Evolutionary conservation across 2,329 filamentous ascomycete genomes (phyloP), one percentile per base, ranked within the genome.

Genomic region (Penicillium sp.): DNA sequence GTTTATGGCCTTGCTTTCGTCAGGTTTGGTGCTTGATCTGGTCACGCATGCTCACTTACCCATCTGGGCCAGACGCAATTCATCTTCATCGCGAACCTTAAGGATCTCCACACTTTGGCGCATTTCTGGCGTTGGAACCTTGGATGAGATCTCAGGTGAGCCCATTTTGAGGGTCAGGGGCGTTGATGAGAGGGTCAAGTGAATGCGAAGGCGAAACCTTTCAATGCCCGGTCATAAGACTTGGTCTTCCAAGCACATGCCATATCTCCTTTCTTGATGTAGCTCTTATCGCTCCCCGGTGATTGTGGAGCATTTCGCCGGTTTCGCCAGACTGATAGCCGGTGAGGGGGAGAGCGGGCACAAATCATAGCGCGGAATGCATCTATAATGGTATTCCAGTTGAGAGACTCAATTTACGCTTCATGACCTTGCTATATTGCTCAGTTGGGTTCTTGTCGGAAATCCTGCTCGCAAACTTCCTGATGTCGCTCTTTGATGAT

Each of bases 1-100:
- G 78, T n/a, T 72, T 75, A 58, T 81, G 79, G 11, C 79, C 79
- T 75, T 43, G 20, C 1, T 15, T 41, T 18, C 14, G n/a, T 58
- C 12, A 61, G 48, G 8, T 51, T 0, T 12, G 35, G 31, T 35
- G 6, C 25, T 22, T 12, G 2, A 20, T 8, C 5, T 1, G 11
- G 33, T 9, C 15, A n/a, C 7, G 15, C 33, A 4, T 37, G 15
- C n/a, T 14, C 33, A 37, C 33, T n/a, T 23, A 77, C 75, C 75
- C 76, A 78, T 78, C 55, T 78, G 76, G 23, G 76, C 76, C 60
- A 78, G 61, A 53, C 75, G 73, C 27, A 74, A 46, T 57, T 77
- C 76, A 53, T 78, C 76, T 14, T 70, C 69, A 61, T 76, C 64
- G 35, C 66, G 65, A 2, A 66, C 60, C 27, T 62, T 63, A 18